Conservation (phyloP, 805 yeast species). For the Starmera pachycereana region DNA sequence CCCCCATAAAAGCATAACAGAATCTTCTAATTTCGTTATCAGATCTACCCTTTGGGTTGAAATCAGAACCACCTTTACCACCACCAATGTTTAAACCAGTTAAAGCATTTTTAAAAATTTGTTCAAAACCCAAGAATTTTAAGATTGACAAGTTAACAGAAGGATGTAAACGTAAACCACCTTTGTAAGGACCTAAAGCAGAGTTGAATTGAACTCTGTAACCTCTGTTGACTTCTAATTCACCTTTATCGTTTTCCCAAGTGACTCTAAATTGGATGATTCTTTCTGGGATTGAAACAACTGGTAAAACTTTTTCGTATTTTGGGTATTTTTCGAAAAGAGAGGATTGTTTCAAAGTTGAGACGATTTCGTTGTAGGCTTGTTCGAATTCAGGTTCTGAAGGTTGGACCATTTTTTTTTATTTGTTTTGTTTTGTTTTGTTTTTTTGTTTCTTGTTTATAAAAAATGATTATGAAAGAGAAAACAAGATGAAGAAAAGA, state of each 20-base stretch:
- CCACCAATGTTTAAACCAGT: slow-evolving; percentile 98
- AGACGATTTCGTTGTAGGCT: slow-evolving; percentile 89
- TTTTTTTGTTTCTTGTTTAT: no score
- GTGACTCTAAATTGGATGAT: slow-evolving; percentile 92
- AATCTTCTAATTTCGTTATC: slow-evolving; percentile 93
- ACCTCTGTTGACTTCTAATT: slow-evolving; percentile 89
- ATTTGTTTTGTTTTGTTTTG: no score
- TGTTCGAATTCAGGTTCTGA: slow-evolving; percentile 98
- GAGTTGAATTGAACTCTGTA: slow-evolving; percentile 98
- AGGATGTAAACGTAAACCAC: slow-evolving; percentile 98
- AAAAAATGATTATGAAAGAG: no score
- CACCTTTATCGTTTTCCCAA: slow-evolving; percentile 96
- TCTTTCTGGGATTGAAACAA: slow-evolving; percentile 93
- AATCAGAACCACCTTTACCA: slow-evolving; percentile 99
- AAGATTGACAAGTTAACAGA: slow-evolving; percentile 90
- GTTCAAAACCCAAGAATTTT: slow-evolving; percentile 96
- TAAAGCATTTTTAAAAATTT: slow-evolving; percentile 94
- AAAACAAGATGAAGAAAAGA: no score
- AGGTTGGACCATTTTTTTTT: slow-evolving; percentile 75
- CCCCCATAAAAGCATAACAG: slow-evolving; percentile 93
- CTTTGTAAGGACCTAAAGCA: slow-evolving; percentile 98
- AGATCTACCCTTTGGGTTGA: slow-evolving; percentile 92
- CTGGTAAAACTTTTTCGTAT: slow-evolving; percentile 78
- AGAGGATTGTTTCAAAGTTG: slow-evolving; percentile 85
- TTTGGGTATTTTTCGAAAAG: slow-evolving; percentile 83